Base-by-base conservation (phyloP, 2,329 filamentous ascomycete genomes). In the Fusarium palustre region DNA sequence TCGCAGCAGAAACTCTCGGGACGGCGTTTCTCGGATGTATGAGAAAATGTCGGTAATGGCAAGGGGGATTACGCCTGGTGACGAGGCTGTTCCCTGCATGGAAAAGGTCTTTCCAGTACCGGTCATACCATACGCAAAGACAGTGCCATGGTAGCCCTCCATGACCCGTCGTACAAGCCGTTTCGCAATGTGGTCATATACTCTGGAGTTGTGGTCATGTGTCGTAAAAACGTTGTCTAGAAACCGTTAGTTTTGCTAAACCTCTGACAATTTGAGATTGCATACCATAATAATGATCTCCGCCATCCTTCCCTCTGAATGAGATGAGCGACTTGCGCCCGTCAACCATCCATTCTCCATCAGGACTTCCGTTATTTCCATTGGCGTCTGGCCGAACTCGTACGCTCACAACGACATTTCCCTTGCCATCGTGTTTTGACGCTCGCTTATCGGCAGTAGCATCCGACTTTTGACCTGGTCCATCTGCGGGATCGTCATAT, bases 31-130 rank as follows among this genome's bases (percentile, higher is more conserved):
- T 60, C 96, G 91, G 72, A 99, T 99, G 79, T 97, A 99, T 0
- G 96, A 98, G 80, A 99, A 99, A 54, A 99, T 99, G 77, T 99
- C 96, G 67, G 96, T 98, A 74, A 99, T 98, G 39, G 96, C 96
- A 39, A 98, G 85, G 9, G 96, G 96, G 58, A 99, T 99, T 30
- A 99, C 96, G 82, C 96, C 96, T 2, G 96, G 96, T 39, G 94
- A 97, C 4, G 92, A 93, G 46, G 94, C 94, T 13, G 96, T 99
- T 73, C 96, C 96, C 83, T 99, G 96, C 96, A 99, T 99, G 39
- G 95, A 98, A 79, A 98, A 99, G 1, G 96, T 99, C 83, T 99
- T 99, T 72, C 96, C 96, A 1, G 96, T 98, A 66, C 96, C 96
- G 6, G 96, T 99, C 94, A 98, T 98, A 76, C 96, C 96, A 79